Conservation (phyloP, 208 protist species). For the Acanthamoeba castellanii region DNA sequence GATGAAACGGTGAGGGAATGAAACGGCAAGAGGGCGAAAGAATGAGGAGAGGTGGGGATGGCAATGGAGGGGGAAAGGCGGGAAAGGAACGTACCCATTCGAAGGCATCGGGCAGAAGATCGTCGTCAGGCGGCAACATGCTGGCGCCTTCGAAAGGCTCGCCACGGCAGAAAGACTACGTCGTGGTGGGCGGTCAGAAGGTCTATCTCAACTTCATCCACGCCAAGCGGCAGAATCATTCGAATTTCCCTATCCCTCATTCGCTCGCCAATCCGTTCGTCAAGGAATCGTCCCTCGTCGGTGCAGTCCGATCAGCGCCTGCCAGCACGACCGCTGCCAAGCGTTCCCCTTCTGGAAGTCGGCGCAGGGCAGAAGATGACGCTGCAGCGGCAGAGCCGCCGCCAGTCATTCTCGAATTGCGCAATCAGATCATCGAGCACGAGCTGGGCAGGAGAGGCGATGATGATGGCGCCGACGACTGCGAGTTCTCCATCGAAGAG, state of each 20-base stretch:
- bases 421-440: constrained; percentile 53
- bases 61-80: background rate
- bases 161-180: background rate
- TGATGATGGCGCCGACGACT: background rate
- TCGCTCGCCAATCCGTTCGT: background rate
- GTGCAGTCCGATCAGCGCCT: background rate
- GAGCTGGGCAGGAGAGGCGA: background rate
- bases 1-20: background rate
- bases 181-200: constrained; percentile 5
- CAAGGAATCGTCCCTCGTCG: background rate
- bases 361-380: background rate
- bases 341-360: background rate
- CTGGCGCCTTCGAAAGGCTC: background rate
- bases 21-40: no score
- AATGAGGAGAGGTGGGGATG: background rate
- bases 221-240: background rate
- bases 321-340: background rate
- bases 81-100: background rate
- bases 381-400: background rate
- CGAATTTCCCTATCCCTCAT: background rate
- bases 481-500: constrained; percentile 49
- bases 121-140: background rate
- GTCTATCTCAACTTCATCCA: constrained; percentile 66
- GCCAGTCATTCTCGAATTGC: constrained; percentile 27
- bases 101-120: background rate